Evolutionary conservation across 2,329 filamentous ascomycete genomes (phyloP).

Genomic region (Colletotrichum sp.): DNA sequence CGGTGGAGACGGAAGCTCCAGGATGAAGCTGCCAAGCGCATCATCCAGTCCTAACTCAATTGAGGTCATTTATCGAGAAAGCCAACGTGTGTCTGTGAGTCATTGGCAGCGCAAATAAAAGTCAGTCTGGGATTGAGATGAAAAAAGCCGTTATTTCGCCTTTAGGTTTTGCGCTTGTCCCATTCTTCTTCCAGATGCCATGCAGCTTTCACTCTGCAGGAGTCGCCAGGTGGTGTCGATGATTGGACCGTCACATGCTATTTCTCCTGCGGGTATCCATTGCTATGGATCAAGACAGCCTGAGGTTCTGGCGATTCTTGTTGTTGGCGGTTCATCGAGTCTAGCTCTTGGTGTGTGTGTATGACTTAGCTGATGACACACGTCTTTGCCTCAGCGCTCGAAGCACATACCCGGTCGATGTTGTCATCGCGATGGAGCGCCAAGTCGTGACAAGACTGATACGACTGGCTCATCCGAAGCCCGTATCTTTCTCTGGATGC

Average conservation of each 20-base stretch:
- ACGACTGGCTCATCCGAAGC: background rate
- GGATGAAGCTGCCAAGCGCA: background rate
- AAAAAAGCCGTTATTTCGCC: background rate
- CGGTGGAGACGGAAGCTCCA: background rate
- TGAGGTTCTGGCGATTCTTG: background rate
- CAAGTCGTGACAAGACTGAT: background rate
- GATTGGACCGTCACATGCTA: background rate
- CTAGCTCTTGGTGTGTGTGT: background rate
- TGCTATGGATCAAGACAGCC: fast-evolving
- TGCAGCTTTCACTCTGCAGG: background rate
- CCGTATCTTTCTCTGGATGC: background rate
- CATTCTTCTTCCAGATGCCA: background rate
- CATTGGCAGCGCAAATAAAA: background rate
- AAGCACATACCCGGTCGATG: background rate
- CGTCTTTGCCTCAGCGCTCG: background rate
- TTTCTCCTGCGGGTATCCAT: background rate
- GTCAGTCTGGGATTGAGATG: background rate
- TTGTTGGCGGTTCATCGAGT: background rate
- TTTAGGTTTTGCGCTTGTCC: background rate
- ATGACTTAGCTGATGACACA: background rate
- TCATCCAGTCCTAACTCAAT: background rate
- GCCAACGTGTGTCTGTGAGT: background rate
- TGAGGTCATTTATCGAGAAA: background rate
- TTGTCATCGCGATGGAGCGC: background rate
- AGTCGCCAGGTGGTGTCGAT: background rate